Evolutionary conservation across 73 alveolate genomes (phyloP), one percentile per base, ranked within the genome.

Genomic region (Paramecium sonneborni): DNA sequence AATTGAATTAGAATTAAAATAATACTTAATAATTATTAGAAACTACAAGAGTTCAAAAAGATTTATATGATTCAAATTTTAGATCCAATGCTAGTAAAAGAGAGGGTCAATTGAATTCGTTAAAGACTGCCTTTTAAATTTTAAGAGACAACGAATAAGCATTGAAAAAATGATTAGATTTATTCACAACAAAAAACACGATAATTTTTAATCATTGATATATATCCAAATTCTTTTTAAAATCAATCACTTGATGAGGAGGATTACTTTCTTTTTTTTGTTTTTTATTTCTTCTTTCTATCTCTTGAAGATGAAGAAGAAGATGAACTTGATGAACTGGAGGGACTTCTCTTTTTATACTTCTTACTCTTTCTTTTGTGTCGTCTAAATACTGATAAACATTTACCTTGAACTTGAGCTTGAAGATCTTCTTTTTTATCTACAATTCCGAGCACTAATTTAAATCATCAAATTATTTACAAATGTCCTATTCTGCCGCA

Each of bases 141-240:
- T 79, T 79, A 12, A 46, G 30, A 34, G 90, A 79, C 55, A 79
- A 79, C 55, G 90, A 32, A 79, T 32, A 79, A 24, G 34, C 44
- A 79, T 79, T 79, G 55, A 79, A 41, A 79, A 76, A 79, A 79
- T 79, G 90, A 79, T 79, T 79, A 41, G 69, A 79, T 43, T 79
- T 39, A 79, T 30, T 43, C 55, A 30, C 55, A 79, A 79, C 90
- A 41, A 79, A 70, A 43, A 43, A 32, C 44, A 43, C 90, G 41
- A 79, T 44, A 38, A 79, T 23, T 79, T 7, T 46, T 10, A 24
- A 32, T 79, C 90, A 79, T 79, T 20, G 74, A 79, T 39, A 79
- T 52, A 52, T 52, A 52, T 52, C 68, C 68, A 52, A 79, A 41
- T 79, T 79, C 90, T 38, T 39, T n/a, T 39, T 30, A 30, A 76